phyloP scores from a whole-genome alignment of 1,284 basidiomycete species.

The Ustilago bromivora region DNA sequence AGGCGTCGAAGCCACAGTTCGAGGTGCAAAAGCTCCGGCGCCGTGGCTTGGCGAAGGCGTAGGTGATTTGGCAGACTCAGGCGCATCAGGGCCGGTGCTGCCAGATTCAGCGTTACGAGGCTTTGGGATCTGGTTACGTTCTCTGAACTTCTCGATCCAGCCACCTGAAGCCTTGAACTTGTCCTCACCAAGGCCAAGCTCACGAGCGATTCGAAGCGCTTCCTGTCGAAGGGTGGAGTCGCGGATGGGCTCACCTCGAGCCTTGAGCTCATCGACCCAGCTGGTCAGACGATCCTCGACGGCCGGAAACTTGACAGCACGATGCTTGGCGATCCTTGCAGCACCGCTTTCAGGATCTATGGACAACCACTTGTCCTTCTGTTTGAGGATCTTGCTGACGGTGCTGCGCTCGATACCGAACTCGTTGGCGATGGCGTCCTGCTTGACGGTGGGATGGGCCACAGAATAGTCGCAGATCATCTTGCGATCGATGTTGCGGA shows the following conservation, averaged over 20 bases:
- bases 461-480: constrained; percentile 46
- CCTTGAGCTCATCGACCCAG: constrained; percentile 76
- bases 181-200: constrained; percentile 75
- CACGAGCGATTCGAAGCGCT: constrained; percentile 78
- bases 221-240: constrained; percentile 80
- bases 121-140: constrained; percentile 79
- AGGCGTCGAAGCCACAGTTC: background rate
- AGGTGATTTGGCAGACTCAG: background rate
- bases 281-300: constrained; percentile 77
- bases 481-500: constrained; percentile 53
- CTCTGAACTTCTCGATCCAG: constrained; percentile 92
- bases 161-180: constrained; percentile 89
- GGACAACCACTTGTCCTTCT: constrained; percentile 83
- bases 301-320: constrained; percentile 75
- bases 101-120: constrained; percentile 10
- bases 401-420: constrained; percentile 89
- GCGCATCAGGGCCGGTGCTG: background rate
- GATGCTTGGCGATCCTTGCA: constrained; percentile 55
- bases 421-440: constrained; percentile 65
- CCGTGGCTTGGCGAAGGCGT: constrained; percentile 5
- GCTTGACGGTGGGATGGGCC: constrained; percentile 42
- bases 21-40: constrained; percentile 8
- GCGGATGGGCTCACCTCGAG: constrained; percentile 74
- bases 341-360: constrained; percentile 70
- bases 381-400: constrained; percentile 90